Evolutionary conservation across 208 protist genomes (phyloP), one percentile per base, ranked within the genome.

Genomic region (Naegleria lovaniensis): DNA sequence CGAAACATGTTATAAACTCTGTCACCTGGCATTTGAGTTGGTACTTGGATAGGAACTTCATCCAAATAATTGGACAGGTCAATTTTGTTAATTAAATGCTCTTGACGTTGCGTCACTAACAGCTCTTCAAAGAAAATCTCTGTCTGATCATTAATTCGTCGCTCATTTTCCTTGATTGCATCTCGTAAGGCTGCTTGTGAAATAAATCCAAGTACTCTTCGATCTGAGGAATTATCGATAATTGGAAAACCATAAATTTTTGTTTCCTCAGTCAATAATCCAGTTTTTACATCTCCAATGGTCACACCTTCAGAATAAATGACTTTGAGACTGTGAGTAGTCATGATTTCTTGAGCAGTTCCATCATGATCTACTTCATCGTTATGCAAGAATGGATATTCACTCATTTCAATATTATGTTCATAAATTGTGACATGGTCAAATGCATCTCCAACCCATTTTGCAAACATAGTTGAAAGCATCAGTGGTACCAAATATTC

Each of bases 401-500:
- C 19, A n/a, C 29, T 89, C 88, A 51, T 85, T 55, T 83, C 87
- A 84, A 83, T 43, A 41, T 91, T 38, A 91, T 40, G 22, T 48
- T 90, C 39, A 58, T 88, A 85, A 91, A 58, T 90, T 79, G 19
- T 40, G 84, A 85, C 76, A 29, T 39, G 25, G 91, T 89, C 25
- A 29, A 59, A 52, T 36, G 67, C 67, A 92, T 98, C 96, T 7
- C 95, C 97, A 29, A 97, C 95, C 15, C 94, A 94, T 90, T 98
- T 98, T 43, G 96, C 94, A 93, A 97, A 94, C 52, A 98, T 96
- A 33, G 97, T 96, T 22, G 96, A 95, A 52, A 97, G 94, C 97
- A 98, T 98, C 41, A 98, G 95, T 39, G 97, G 97, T 40, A 98
- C 94, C 41, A 97, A 92, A 91, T 97, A 98, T 92, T 96, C 96